Conservation (phyloP, 768 basidiomycete genomes). For the Tylopilus felleus region DNA sequence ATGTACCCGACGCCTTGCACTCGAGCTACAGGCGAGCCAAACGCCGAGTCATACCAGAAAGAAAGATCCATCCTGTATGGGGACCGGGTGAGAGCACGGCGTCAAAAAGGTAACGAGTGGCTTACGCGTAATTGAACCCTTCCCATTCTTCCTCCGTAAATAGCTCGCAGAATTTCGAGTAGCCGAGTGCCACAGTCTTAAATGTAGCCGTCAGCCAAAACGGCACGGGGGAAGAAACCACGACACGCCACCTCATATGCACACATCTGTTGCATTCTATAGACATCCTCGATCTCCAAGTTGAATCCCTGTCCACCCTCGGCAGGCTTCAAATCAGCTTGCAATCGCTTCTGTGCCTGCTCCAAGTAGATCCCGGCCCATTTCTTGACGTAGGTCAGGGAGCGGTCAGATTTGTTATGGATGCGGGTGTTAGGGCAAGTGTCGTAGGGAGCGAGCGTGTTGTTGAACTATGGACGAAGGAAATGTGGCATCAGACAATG, state of each 20-base stretch:
- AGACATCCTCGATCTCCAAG: constrained; percentile 65
- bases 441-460: constrained; percentile 81
- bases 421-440: constrained; percentile 68
- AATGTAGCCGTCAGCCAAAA: not conserved
- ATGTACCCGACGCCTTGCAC: constrained; percentile 77
- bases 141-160: constrained; percentile 94
- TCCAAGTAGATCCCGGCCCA: constrained; percentile 76
- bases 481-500: not conserved
- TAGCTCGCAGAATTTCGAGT: constrained; percentile 85
- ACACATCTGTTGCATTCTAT: constrained; percentile 77
- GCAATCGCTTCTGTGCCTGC: constrained; percentile 59
- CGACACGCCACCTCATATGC: constrained; percentile 64
- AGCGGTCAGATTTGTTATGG: constrained; percentile 52
- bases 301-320: constrained; percentile 45
- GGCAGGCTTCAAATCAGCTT: constrained; percentile 40
- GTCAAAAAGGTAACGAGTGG: constrained; percentile 1
- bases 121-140: constrained; percentile 84
- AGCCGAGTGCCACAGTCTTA: constrained; percentile 87
- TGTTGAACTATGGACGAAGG: constrained; percentile 55
- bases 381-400: constrained; percentile 48
- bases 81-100: not conserved
- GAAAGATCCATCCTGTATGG: constrained; percentile 16
- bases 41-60: constrained; percentile 62
- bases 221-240: not conserved
- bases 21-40: constrained; percentile 77